A percentile compares a stretch with the other conserved stretches of the same genome.
Evolutionary conservation across 768 basidiomycete genomes (phyloP).

Genomic region (Mycena alexandri): DNA sequence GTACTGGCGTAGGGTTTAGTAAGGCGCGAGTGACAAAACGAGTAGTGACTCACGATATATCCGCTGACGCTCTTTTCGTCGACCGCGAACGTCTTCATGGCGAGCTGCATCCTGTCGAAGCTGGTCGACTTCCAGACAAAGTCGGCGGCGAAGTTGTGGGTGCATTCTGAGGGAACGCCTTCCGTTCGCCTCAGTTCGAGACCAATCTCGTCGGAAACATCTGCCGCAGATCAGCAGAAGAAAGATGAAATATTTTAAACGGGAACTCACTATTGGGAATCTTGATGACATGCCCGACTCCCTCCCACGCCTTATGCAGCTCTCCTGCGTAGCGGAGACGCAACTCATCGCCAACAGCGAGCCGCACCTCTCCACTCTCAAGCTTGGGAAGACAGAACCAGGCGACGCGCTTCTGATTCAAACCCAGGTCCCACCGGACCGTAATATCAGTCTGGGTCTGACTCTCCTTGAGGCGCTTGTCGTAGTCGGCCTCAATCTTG

Average conservation of each 20-base stretch:
- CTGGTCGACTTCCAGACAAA: constrained; percentile 99
- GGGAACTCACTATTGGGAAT: constrained; percentile 91
- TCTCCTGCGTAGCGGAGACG: constrained; percentile 91
- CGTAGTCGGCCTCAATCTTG: constrained; percentile 99
- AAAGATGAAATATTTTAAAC: background rate
- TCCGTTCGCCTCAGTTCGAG: constrained; percentile 92
- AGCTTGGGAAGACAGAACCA: constrained; percentile 98
- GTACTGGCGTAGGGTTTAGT: constrained; percentile 67
- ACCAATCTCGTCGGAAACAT: constrained; percentile 98
- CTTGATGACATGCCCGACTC: constrained; percentile 98
- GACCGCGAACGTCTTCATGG: constrained; percentile 99
- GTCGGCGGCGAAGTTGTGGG: constrained; percentile 96
- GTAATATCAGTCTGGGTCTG: constrained; percentile 98
- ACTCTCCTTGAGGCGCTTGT: constrained; percentile 96
- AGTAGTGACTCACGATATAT: constrained; percentile 81
- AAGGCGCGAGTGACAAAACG: constrained; percentile 10
- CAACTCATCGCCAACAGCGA: constrained; percentile 97
- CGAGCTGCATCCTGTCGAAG: constrained; percentile 98
- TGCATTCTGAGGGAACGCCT: constrained; percentile 93
- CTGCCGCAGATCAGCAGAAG: constrained; percentile 55
- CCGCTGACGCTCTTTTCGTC: constrained; percentile 99
- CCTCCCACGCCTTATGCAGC: constrained; percentile 95
- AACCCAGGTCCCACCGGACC: constrained; percentile 96
- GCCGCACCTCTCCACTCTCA: constrained; percentile 96
- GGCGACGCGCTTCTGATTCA: constrained; percentile 99